Evolutionary conservation across 2,329 filamentous ascomycete species (phyloP), one percentile per base, ranked within the genome.

Genomic region (Penicillium sclerotigenum): DNA sequence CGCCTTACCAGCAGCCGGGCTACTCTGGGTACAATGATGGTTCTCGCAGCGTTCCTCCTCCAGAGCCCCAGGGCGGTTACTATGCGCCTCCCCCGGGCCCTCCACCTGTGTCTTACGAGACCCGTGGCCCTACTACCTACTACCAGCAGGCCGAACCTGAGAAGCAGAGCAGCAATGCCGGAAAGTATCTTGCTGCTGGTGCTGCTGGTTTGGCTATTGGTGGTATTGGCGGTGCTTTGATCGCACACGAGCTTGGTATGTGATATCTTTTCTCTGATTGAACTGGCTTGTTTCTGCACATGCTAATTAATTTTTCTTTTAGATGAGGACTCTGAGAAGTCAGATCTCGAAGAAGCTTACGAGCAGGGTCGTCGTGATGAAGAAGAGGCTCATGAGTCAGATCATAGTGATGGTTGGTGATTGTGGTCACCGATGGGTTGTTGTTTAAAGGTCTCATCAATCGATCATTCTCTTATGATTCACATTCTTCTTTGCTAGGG

Each of bases 151-250:
- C 9, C 5, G 55, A 66, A 37, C 58, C 71, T 34, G 60, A 73
- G 52, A 69, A 77, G 59, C 71, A 78, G 61, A 73, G 74, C 38
- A 78, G 79, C 46, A 77, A 79, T 26, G 77, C 76, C 52, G 79
- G 79, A 34, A 79, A 80, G 64, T 76, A 83, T 64, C 68, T 86
- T 20, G 73, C 83, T 36, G 83, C 79, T 22, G 84, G 80, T 50
- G 81, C 81, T 6, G 85, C 79, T 41, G 85, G 84, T 66, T 59
- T 86, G 28, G 83, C 82, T 0, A 73, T 79, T 9, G 83, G 83
- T 59, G 81, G 78, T 41, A 67, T 84, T 33, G 85, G 81, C 11
- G 84, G 84, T 45, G 85, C 82, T 4, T 66, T 84, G 34, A 70
- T 87, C 54, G 80, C 79, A 13, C 77, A 85, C 65, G 81, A 81